phyloP scores from a whole-genome alignment of 1,284 basidiomycete species.

The Cryptococcus neoformans region DNA sequence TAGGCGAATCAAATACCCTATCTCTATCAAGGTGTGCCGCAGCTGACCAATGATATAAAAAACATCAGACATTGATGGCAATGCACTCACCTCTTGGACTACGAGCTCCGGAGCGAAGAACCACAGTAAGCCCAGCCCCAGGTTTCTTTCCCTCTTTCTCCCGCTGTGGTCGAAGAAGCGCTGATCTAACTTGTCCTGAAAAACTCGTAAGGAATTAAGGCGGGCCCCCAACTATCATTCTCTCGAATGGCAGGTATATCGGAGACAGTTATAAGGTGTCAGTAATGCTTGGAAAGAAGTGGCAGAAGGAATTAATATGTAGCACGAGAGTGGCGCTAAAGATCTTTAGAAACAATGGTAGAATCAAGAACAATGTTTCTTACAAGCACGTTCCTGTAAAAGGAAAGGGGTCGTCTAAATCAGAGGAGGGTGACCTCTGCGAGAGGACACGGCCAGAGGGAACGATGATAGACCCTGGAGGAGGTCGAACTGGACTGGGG shows the following conservation, averaged over 20 bases:
- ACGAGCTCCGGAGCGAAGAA: constrained; percentile 31
- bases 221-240: constrained; percentile 53
- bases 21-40: constrained; percentile 41
- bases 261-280: constrained; percentile 46
- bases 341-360: constrained; percentile 9
- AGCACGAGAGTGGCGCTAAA: constrained; percentile 43
- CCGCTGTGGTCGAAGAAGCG: constrained; percentile 20
- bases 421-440: constrained; percentile 32
- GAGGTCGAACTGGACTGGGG: constrained; percentile 39
- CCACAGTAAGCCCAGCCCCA: constrained; percentile 40
- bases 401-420: constrained; percentile 20
- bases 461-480: constrained; percentile 43
- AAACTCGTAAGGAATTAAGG: constrained; percentile 48
- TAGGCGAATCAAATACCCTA: constrained; percentile 52
- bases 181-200: constrained; percentile 24
- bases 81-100: constrained; percentile 27
- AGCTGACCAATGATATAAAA: constrained; percentile 47
- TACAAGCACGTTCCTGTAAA: constrained; percentile 39
- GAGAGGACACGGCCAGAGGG: constrained; percentile 31
- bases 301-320: constrained; percentile 50
- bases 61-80: not conserved
- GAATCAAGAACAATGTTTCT: constrained; percentile 3
- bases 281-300: constrained; percentile 51
- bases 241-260: constrained; percentile 54
- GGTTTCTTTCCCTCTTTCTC: constrained; percentile 30